A percentile compares a stretch with the other conserved stretches of the same genome.
Evolutionary conservation across 192 early-diverging fungal species (phyloP).

Genomic region (Backusella psychrophila): DNA sequence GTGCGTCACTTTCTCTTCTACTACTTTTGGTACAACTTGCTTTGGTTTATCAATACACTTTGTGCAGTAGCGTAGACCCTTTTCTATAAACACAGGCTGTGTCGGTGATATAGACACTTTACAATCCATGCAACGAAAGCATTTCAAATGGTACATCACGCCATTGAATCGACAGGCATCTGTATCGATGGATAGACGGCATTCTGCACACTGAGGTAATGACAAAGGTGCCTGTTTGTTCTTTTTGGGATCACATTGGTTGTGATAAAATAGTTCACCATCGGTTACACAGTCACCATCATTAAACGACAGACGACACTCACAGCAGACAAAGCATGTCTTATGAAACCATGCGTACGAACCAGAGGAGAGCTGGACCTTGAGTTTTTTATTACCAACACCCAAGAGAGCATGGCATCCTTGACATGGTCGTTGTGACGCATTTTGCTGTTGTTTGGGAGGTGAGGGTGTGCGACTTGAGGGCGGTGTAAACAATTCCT

Average conservation of each 20-base stretch:
- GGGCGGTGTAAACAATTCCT: not conserved
- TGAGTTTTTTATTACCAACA: not conserved
- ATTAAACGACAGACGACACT: not conserved
- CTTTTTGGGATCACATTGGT: not conserved
- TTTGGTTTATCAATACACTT: not conserved
- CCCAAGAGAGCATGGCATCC: not conserved
- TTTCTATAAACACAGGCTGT: not conserved
- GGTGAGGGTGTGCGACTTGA: not conserved
- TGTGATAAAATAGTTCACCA: not conserved
- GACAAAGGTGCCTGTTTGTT: not conserved
- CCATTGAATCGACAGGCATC: not conserved
- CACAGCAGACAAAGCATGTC: constrained; percentile 11
- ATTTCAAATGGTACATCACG: constrained; percentile 6
- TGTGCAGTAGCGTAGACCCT: not conserved
- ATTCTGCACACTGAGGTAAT: not conserved
- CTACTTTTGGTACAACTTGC: not conserved
- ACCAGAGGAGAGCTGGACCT: not conserved
- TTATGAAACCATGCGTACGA: constrained; percentile 31
- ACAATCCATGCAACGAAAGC: not conserved
- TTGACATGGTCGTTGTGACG: not conserved
- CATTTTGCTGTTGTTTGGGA: not conserved
- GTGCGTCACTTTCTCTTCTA: not conserved
- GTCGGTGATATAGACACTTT: not conserved
- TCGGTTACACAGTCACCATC: not conserved
- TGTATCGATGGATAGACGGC: not conserved